Conservation (phyloP, 2,329 filamentous ascomycete species). For the Delphinella strobiligena region DNA sequence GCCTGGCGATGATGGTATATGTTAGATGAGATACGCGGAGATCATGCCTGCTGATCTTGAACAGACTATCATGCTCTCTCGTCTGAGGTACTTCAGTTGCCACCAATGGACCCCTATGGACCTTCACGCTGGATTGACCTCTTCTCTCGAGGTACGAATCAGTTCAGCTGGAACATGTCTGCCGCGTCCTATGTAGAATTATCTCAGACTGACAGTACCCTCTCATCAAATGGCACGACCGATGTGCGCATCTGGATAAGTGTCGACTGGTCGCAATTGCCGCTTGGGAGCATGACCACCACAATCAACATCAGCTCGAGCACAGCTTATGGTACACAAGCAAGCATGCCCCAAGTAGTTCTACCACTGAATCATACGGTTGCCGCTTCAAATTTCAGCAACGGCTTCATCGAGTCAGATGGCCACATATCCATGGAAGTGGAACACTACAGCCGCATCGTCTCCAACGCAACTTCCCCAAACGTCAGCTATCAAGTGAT, state of each 20-base stretch:
- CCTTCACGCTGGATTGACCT: conserved; percentile 50
- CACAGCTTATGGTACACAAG: conserved; percentile 32
- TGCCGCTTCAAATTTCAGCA: conserved; percentile 39
- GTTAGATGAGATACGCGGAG: neutral
- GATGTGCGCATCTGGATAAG: conserved; percentile 44
- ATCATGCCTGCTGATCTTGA: neutral
- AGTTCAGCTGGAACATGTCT: conserved; percentile 42
- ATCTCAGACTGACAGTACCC: conserved; percentile 37
- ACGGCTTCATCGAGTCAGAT: conserved; percentile 53
- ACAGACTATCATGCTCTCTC: conserved; percentile 40
- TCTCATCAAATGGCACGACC: conserved; percentile 32
- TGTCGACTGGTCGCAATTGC: conserved; percentile 43
- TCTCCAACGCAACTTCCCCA: conserved; percentile 11
- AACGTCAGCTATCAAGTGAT: conserved; percentile 41
- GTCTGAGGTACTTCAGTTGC: conserved; percentile 41
- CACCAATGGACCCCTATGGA: conserved; percentile 48
- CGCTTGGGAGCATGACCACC: conserved; percentile 24
- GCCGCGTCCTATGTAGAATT: conserved; percentile 41
- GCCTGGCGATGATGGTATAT: conserved; percentile 47
- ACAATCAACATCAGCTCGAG: conserved; percentile 43
- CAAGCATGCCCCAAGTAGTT: conserved; percentile 32
- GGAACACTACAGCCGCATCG: conserved; percentile 19
- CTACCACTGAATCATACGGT: conserved; percentile 42
- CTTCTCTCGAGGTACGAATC: conserved; percentile 44
- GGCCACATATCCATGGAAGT: conserved; percentile 25